phyloP scores from a whole-genome alignment of 805 yeast genomes.

The Saccharomycopsis sp. region DNA sequence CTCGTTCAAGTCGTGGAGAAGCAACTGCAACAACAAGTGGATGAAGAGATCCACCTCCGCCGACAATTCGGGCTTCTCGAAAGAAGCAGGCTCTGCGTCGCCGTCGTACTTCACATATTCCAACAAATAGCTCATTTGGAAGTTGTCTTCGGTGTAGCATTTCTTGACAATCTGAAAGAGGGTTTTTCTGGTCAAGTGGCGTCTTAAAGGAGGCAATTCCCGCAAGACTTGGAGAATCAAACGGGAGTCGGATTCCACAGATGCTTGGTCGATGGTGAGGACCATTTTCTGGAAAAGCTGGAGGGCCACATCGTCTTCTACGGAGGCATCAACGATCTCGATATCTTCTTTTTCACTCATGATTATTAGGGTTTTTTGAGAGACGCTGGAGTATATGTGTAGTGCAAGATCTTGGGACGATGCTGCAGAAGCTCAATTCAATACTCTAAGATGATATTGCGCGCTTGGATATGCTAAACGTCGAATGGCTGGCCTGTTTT shows the following conservation, averaged over 20 bases:
- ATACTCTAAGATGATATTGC: no score
- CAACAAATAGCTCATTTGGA: conserved; percentile 36
- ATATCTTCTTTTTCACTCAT: conserved; percentile 3
- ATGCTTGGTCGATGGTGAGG: conserved; percentile 41
- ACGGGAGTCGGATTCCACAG: conserved; percentile 73
- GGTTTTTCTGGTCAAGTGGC: conserved; percentile 47
- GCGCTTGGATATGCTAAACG: no score
- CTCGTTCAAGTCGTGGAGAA: conserved; percentile 57
- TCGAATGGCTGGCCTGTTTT: no score
- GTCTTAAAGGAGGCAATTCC: conserved; percentile 71
- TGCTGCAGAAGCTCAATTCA: no score
- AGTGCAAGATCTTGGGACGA: no score
- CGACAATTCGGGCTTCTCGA: conserved; percentile 36
- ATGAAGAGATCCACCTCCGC: conserved; percentile 80
- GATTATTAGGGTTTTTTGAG: no score
- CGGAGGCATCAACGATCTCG: background rate
- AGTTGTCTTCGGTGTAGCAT: conserved; percentile 46
- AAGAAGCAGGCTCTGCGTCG: conserved; percentile 32
- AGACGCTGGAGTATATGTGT: no score
- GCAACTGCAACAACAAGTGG: conserved; percentile 73
- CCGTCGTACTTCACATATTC: conserved; percentile 28
- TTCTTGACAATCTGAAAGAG: conserved; percentile 49
- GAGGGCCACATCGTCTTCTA: background rate
- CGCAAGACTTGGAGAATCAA: conserved; percentile 81
- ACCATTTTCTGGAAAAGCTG: conserved; percentile 10